phyloP scores from a whole-genome alignment of 164 flowering plant genomes.

The Saururus chinensis region DNA sequence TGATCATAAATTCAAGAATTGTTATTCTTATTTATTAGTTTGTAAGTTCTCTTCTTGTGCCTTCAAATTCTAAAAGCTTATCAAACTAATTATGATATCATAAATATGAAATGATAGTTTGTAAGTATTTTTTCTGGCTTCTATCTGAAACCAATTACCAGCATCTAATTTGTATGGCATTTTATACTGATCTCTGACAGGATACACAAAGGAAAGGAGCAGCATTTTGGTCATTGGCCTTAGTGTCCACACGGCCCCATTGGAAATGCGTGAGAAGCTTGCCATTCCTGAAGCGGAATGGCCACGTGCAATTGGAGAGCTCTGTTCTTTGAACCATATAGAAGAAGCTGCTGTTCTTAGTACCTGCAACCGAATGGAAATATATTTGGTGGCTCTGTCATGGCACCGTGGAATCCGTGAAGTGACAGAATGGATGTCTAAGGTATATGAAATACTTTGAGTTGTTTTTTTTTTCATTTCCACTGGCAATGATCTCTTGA shows the following conservation, averaged over 20 bases:
- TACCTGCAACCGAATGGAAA: slow-evolving; percentile 97
- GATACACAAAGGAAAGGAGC: slow-evolving; percentile 92
- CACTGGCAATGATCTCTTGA: no score
- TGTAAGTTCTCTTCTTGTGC: no score
- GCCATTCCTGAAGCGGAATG: slow-evolving; percentile 98
- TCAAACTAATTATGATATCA: no score
- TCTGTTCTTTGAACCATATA: slow-evolving; percentile 80
- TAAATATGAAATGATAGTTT: no score
- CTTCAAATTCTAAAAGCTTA: no score
- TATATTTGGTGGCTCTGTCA: slow-evolving; percentile 88
- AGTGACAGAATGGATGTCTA: slow-evolving; percentile 99
- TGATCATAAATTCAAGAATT: no score
- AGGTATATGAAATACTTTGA: no score
- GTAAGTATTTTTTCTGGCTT: no score
- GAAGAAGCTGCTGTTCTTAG: slow-evolving; percentile 99
- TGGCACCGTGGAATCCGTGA: slow-evolving; percentile 93
- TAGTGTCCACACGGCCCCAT: slow-evolving; percentile 89
- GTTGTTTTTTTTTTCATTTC: no score
- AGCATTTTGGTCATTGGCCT: slow-evolving; percentile 96
- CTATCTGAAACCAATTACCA: no score
- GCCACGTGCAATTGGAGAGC: slow-evolving; percentile 90
- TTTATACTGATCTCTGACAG: slow-evolving; percentile 20
- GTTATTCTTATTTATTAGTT: no score
- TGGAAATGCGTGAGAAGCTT: slow-evolving; percentile 96
- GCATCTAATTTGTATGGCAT: neutral